Base-by-base conservation (phyloP, 768 basidiomycete genomes). In the Rhodotorula sphaerocarpa region DNA sequence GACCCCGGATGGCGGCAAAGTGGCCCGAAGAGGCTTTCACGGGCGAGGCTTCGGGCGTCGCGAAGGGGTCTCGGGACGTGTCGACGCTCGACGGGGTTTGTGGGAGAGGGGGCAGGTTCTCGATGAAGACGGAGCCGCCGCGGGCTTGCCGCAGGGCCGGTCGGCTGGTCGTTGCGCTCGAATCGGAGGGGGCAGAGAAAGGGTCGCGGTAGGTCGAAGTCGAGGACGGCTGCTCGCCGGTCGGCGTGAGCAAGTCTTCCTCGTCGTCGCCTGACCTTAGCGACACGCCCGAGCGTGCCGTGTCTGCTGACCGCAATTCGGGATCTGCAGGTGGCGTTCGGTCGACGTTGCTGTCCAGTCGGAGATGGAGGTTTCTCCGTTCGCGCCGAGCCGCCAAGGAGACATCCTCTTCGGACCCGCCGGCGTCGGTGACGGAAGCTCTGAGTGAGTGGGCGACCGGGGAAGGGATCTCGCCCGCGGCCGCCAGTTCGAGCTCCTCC, bases 81-180 rank as follows among this genome's bases (percentile, higher is more conserved):
- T 30, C 46, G 46, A 28, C 30, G 10, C 11, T 12, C 27, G n/a
- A 5, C 2, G 46, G 46, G 46, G n/a, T 28, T 25, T 11, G 5
- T 3, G 52, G 52, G 11, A 53, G 28, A 6, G 28, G 39, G 6
- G 59, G 59, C 5, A 61, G 41, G 33, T 55, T 54, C 27, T 62
- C 61, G 31, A 56, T 46, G 50, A 62, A 62, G 31, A 47, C 36
- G 30, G 61, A 62, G 5, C 55, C 54, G 42, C 27, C 31, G 28
- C 28, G 31, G 43, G 54, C 43, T 2, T 28, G 31, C 9, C 43
- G 54, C 6, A 21, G 18, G 7, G 43, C 31, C 20, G 9, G n/a
- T n/a, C n/a, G n/a, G n/a, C n/a, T 20, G 41, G 25, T 41, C 25
- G 51, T 16, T 5, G 21, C 23, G 42, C 20, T 39, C 16, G 27